phyloP scores from a whole-genome alignment of 805 yeast species.

The Yarrowia yakushimensis region DNA sequence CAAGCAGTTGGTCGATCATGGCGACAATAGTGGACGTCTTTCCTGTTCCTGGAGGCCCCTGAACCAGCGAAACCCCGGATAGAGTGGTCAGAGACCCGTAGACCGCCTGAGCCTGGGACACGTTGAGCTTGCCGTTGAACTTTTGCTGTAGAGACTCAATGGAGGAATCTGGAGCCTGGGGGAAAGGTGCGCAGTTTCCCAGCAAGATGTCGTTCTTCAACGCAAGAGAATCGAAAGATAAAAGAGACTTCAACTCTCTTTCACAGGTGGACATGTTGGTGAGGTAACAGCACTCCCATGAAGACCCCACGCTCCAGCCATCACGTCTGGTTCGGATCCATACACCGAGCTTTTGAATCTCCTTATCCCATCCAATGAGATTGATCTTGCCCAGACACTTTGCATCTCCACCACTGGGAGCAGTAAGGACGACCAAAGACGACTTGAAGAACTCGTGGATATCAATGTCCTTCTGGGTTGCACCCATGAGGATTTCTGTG shows the following conservation, averaged over 20 bases:
- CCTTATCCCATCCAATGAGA: background rate
- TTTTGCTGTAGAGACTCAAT: background rate
- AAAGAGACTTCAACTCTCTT: background rate
- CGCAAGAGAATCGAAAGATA: background rate
- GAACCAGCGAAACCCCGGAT: background rate
- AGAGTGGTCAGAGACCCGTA: background rate
- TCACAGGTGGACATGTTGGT: background rate
- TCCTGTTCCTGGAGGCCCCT: conserved; percentile 8
- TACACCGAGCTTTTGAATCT: background rate
- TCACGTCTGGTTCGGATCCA: background rate
- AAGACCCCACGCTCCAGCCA: background rate
- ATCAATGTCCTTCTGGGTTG: background rate
- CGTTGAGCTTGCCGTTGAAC: background rate
- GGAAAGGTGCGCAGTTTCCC: background rate
- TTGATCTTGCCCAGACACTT: background rate
- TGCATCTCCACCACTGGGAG: background rate
- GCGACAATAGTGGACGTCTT: background rate
- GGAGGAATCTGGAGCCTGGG: background rate
- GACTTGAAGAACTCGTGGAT: background rate
- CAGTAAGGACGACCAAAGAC: background rate
- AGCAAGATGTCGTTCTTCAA: background rate
- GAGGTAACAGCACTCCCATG: background rate
- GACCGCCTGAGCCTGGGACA: background rate
- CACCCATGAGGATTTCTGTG: background rate
- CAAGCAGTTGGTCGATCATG: background rate